These are phyloP conservation scores for Verticillium isaacii DNA, from an alignment of 2,329 filamentous ascomycete genomes.

Conservation along the genomic window DNA sequence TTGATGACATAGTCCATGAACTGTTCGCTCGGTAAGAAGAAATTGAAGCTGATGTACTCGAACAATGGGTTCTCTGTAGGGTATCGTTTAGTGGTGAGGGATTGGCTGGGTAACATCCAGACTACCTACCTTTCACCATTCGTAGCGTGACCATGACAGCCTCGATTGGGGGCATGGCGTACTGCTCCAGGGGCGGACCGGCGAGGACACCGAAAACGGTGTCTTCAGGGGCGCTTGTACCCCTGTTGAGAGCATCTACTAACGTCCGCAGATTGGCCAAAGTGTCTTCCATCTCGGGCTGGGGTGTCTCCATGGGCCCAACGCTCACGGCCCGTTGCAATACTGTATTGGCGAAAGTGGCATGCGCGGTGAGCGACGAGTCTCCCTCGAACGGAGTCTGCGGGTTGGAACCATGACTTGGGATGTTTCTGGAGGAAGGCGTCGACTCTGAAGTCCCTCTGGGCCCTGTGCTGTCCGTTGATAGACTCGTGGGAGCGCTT, in stretches of 20 bases:
- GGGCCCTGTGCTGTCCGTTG: neutral
- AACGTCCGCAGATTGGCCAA: conserved; percentile 25
- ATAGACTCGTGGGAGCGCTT: neutral
- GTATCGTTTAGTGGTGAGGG: no score
- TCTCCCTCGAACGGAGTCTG: conserved; percentile 33
- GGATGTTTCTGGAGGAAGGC: neutral
- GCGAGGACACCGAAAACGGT: conserved; percentile 15
- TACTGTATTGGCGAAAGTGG: conserved; percentile 40
- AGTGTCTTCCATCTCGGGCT: conserved; percentile 27
- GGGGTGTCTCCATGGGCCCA: conserved; percentile 17
- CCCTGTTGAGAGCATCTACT: conserved; percentile 19
- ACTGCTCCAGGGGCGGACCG: conserved; percentile 3
- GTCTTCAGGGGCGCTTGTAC: conserved; percentile 17
- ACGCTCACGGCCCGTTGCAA: conserved; percentile 28
- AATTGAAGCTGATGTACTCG: conserved; percentile 18
- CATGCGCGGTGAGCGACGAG: conserved; percentile 39
- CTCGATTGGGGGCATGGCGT: conserved; percentile 12
- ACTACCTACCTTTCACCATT: conserved; percentile 6
- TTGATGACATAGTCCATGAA: conserved; percentile 25
- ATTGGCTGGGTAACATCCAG: neutral
- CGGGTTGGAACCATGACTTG: conserved; percentile 12
- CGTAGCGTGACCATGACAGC: conserved; percentile 6
- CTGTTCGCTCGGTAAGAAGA: conserved; percentile 20
- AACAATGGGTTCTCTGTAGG: conserved; percentile 4
- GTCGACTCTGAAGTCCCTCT: conserved; percentile 4